phyloP scores from a whole-genome alignment of 1,284 basidiomycete genomes.

The Stereum hirsutum region DNA sequence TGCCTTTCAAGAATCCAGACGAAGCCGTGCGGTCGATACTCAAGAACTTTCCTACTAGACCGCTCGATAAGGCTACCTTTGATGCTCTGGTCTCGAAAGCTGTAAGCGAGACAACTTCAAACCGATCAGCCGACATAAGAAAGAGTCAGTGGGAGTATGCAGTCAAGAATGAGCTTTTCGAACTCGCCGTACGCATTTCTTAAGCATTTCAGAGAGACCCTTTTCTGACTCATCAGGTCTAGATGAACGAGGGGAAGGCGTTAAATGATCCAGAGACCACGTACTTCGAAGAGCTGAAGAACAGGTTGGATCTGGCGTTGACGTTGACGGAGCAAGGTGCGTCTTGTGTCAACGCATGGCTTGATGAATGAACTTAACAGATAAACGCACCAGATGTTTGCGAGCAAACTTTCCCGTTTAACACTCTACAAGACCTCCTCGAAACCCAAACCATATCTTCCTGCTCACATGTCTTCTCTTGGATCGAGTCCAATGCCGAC shows the following conservation, averaged over 20 bases:
- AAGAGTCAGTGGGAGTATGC: slow-evolving; percentile 67
- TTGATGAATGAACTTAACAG: slow-evolving; percentile 6
- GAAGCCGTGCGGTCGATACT: slow-evolving; percentile 28
- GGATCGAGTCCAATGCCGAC: slow-evolving; percentile 65
- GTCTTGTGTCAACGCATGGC: slow-evolving; percentile 14
- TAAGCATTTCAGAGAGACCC: not conserved
- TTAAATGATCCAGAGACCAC: slow-evolving; percentile 32
- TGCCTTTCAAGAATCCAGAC: slow-evolving; percentile 20
- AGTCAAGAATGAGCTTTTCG: slow-evolving; percentile 58
- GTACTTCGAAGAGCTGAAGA: slow-evolving; percentile 55
- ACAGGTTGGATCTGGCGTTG: slow-evolving; percentile 61
- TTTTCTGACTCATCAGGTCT: slow-evolving; percentile 1
- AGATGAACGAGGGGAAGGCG: slow-evolving; percentile 58
- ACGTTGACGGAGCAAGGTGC: slow-evolving; percentile 66
- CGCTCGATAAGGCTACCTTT: slow-evolving; percentile 36
- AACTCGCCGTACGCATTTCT: slow-evolving; percentile 61
- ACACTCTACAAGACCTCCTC: slow-evolving; percentile 64
- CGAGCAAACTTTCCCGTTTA: slow-evolving; percentile 47
- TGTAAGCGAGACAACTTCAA: slow-evolving; percentile 31
- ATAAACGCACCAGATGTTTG: slow-evolving; percentile 33
- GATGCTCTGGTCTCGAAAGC: slow-evolving; percentile 38
- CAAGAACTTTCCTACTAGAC: slow-evolving; percentile 38
- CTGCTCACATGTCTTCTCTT: slow-evolving; percentile 77
- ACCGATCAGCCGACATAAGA: slow-evolving; percentile 42
- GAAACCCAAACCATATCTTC: slow-evolving; percentile 76